These are phyloP conservation scores for Hysterium pulicare DNA, from an alignment of 2,329 filamentous ascomycete genomes.

Conservation along the genomic window DNA sequence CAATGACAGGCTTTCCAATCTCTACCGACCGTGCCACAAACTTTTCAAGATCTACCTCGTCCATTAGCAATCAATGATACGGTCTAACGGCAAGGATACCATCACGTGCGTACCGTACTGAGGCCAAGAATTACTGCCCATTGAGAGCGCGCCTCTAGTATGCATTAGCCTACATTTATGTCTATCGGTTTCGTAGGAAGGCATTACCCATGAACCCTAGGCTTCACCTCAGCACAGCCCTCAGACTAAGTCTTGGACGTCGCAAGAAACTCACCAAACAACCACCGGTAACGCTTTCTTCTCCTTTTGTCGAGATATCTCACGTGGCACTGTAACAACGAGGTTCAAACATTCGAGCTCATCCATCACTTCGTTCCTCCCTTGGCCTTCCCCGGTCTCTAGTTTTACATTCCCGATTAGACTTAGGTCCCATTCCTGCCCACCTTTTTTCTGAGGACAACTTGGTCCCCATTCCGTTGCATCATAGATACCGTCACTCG, in stretches of 20 bases:
- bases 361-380: conserved; percentile 19
- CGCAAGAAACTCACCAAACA: not conserved
- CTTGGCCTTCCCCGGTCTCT: conserved; percentile 14
- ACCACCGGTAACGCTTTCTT: not conserved
- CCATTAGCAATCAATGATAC: no score
- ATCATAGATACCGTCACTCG: conserved; percentile 18
- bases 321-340: conserved; percentile 30
- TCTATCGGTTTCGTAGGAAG: no score
- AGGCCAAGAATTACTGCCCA: conserved; percentile 52
- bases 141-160: conserved; percentile 45
- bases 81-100: no score
- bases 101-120: conserved; percentile 45
- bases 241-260: no score
- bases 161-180: not conserved
- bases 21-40: conserved; percentile 45
- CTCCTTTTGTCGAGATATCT: no score
- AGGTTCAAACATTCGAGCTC: conserved; percentile 36
- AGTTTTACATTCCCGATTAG: conserved; percentile 19
- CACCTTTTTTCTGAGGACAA: conserved; percentile 34
- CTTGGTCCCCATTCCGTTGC: conserved; percentile 36
- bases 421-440: conserved; percentile 25
- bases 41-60: conserved; percentile 29
- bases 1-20: conserved; percentile 46
- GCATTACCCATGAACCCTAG: not conserved
- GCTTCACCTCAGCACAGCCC: no score